Conservation (phyloP, 805 yeast species). For the Suhomyces xylopsoci region DNA sequence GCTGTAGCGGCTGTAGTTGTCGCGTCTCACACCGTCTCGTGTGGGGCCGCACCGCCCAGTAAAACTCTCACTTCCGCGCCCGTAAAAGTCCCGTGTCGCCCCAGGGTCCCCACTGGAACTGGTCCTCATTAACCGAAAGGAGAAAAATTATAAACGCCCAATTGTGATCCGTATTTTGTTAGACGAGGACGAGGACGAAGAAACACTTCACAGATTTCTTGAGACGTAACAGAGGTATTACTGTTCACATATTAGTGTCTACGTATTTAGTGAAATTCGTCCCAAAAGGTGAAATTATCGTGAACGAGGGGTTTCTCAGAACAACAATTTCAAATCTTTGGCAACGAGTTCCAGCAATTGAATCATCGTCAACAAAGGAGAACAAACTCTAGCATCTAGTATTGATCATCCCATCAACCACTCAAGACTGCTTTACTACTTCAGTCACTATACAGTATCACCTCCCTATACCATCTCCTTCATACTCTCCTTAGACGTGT, state of each 20-base stretch:
- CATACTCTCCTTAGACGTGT: background rate
- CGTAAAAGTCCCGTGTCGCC: background rate
- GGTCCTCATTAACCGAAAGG: slow-evolving; percentile 3
- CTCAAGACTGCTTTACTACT: background rate
- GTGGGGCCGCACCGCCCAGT: background rate
- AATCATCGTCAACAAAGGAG: background rate
- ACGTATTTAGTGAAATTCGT: background rate
- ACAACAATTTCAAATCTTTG: background rate
- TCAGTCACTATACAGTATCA: background rate
- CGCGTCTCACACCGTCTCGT: background rate
- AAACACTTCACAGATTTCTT: background rate
- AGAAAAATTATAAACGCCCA: slow-evolving; percentile 7
- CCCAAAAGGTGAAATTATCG: background rate
- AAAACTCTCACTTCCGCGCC: background rate
- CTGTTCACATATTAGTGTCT: background rate
- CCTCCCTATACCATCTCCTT: background rate
- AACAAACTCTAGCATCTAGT: background rate
- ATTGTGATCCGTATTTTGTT: slow-evolving; percentile 6
- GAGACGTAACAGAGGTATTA: background rate
- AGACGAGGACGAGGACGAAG: slow-evolving; percentile 2
- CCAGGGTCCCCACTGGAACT: background rate
- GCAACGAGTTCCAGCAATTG: background rate
- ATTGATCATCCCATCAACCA: background rate
- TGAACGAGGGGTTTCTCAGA: background rate
- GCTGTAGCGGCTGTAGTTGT: background rate